A percentile compares a stretch with the other conserved stretches of the same genome.
These are phyloP conservation scores for Metschnikowia lochheadii DNA, from an alignment of 805 yeast species.

Conservation along the genomic window DNA sequence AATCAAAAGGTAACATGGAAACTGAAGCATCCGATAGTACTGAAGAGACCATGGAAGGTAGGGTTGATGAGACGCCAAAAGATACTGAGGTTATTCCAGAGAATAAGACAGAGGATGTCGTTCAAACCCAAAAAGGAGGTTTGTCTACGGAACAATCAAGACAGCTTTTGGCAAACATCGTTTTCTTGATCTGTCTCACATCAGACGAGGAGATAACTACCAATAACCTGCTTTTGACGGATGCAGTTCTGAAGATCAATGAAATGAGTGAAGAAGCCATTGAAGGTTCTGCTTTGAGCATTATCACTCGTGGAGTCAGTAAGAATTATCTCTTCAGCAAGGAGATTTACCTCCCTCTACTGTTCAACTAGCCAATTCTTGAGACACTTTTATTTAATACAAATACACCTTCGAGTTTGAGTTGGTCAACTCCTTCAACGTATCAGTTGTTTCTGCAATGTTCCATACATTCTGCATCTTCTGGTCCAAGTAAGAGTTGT, in stretches of 20 bases:
- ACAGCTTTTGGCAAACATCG: conserved; percentile 21
- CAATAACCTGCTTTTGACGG: neutral
- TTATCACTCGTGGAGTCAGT: conserved; percentile 19
- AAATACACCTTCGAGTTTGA: conserved; percentile 49
- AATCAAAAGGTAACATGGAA: neutral
- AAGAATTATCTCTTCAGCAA: conserved; percentile 30
- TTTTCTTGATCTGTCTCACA: conserved; percentile 21
- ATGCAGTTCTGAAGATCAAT: neutral
- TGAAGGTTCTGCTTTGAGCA: conserved; percentile 16
- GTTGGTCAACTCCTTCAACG: conserved; percentile 39
- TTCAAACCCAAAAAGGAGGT: neutral
- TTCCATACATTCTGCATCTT: conserved; percentile 64
- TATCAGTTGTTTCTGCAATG: conserved; percentile 40
- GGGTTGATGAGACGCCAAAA: too few species aligned
- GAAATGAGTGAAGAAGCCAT: conserved; percentile 7
- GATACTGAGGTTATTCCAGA: neutral
- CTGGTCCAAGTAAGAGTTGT: conserved; percentile 56
- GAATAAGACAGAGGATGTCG: neutral
- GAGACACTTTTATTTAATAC: conserved; percentile 28
- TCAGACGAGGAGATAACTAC: conserved; percentile 3
- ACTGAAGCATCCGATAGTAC: neutral
- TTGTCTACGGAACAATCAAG: conserved; percentile 6
- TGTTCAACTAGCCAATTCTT: conserved; percentile 7
- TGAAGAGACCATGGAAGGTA: neutral
- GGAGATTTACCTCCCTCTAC: conserved; percentile 21